Evolutionary conservation across 257 asterid genomes (phyloP).

Genomic region (Fraxinus americana): DNA sequence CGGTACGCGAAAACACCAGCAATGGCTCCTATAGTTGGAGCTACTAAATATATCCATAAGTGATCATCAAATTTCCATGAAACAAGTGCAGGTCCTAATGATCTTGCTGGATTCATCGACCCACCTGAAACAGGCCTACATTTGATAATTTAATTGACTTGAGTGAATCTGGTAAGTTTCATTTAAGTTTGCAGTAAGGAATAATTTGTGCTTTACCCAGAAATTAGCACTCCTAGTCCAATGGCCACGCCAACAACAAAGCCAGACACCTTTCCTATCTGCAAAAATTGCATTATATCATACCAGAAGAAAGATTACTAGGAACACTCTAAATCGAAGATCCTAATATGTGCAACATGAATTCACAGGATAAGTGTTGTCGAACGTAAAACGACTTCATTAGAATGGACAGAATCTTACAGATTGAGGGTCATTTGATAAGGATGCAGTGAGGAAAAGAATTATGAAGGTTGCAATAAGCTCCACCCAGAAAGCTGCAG

Average conservation of each 20-base stretch:
- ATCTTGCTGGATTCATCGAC: slow-evolving; percentile 95
- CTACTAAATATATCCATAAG: slow-evolving; percentile 76
- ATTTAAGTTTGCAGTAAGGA: no score
- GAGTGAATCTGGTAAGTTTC: neutral
- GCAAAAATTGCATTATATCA: slow-evolving; percentile 14
- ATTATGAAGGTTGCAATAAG: slow-evolving; percentile 71
- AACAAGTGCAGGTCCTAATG: slow-evolving; percentile 88
- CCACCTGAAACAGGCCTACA: slow-evolving; percentile 90
- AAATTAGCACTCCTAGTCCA: slow-evolving; percentile 77
- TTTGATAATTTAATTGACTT: neutral
- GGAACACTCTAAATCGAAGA: neutral
- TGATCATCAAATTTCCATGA: slow-evolving; percentile 58
- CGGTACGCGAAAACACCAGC: slow-evolving; percentile 64
- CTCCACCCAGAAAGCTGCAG: slow-evolving; percentile 71
- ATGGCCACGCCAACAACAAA: slow-evolving; percentile 73
- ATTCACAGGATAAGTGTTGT: no score
- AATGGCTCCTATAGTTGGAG: slow-evolving; percentile 75
- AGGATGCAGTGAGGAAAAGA: slow-evolving; percentile 66
- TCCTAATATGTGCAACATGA: neutral
- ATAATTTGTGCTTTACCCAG: slow-evolving; percentile 55
- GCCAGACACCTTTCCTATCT: slow-evolving; percentile 59
- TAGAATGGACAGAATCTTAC: slow-evolving; percentile 40
- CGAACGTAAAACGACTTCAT: neutral
- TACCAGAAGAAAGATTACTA: neutral
- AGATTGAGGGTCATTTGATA: slow-evolving; percentile 45